Conservation (phyloP, 2,329 filamentous ascomycete genomes). For the Fusarium ramigenum region DNA sequence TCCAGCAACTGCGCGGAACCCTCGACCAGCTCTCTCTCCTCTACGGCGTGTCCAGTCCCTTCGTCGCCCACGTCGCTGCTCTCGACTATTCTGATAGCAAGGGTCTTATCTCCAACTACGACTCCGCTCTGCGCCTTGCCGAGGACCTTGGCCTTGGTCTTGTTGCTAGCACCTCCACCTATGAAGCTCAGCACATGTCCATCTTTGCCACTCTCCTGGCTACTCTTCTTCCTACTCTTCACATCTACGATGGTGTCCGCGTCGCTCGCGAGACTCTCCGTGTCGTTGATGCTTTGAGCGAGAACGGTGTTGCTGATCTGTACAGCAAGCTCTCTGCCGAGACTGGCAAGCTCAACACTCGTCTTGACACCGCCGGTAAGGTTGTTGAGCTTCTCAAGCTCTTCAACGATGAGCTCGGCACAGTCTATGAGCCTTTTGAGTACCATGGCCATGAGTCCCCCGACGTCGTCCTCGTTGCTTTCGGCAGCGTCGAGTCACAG, state of each 20-base stretch:
- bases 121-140: constrained; percentile 78
- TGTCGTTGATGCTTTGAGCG: constrained; percentile 82
- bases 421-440: constrained; percentile 92
- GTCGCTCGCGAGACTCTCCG: constrained; percentile 84
- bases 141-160: constrained; percentile 92
- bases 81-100: constrained; percentile 79
- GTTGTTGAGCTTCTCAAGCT: constrained; percentile 74
- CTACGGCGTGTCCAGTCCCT: constrained; percentile 90
- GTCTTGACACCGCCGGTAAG: constrained; percentile 77
- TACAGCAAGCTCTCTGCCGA: constrained; percentile 74
- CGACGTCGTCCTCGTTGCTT: constrained; percentile 87
- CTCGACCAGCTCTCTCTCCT: constrained; percentile 92
- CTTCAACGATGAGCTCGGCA: constrained; percentile 92
- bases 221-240: constrained; percentile 80
- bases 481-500: constrained; percentile 91
- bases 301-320: constrained; percentile 72
- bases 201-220: constrained; percentile 86
- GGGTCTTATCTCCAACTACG: constrained; percentile 88
- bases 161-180: constrained; percentile 84
- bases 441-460: constrained; percentile 86
- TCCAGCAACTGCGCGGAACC: constrained; percentile 81
- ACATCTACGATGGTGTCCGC: constrained; percentile 87
- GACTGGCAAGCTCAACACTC: constrained; percentile 70
- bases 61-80: constrained; percentile 91
- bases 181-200: constrained; percentile 95